phyloP scores from a whole-genome alignment of 2,329 filamentous ascomycete genomes.

The Fusarium mangiferae region DNA sequence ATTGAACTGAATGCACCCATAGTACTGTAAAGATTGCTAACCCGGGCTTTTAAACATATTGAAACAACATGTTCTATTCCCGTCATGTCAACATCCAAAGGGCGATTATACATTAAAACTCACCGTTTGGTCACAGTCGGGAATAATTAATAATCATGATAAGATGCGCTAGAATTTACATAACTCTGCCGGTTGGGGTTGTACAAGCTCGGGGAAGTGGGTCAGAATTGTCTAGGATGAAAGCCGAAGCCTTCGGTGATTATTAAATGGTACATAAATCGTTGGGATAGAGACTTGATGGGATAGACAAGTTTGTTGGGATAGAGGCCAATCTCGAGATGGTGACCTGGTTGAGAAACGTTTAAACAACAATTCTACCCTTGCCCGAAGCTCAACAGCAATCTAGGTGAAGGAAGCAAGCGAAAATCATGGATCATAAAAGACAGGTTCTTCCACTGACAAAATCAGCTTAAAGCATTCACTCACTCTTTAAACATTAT shows the following conservation, averaged over 20 bases:
- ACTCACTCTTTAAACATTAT: neutral
- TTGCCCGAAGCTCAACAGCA: neutral
- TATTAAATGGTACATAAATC: neutral
- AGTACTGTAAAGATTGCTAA: neutral
- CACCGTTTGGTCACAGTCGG: neutral
- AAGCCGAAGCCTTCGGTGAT: neutral
- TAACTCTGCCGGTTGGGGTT: neutral
- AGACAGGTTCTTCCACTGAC: neutral
- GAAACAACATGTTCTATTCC: rapidly evolving
- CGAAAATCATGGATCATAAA: rapidly evolving
- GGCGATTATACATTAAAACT: neutral
- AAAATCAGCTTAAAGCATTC: no score
- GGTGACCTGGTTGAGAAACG: neutral
- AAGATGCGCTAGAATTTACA: neutral
- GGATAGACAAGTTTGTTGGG: neutral
- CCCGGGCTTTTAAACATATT: rapidly evolving
- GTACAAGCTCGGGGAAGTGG: rapidly evolving
- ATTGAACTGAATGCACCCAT: neutral
- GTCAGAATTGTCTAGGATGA: rapidly evolving
- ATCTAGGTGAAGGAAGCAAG: neutral
- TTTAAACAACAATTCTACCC: rapidly evolving
- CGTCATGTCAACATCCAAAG: rapidly evolving
- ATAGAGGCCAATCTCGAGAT: neutral
- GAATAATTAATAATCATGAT: neutral
- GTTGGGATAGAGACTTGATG: neutral